Conservation (phyloP, 1,139 yeast species). For the Candida tunisiensis region DNA sequence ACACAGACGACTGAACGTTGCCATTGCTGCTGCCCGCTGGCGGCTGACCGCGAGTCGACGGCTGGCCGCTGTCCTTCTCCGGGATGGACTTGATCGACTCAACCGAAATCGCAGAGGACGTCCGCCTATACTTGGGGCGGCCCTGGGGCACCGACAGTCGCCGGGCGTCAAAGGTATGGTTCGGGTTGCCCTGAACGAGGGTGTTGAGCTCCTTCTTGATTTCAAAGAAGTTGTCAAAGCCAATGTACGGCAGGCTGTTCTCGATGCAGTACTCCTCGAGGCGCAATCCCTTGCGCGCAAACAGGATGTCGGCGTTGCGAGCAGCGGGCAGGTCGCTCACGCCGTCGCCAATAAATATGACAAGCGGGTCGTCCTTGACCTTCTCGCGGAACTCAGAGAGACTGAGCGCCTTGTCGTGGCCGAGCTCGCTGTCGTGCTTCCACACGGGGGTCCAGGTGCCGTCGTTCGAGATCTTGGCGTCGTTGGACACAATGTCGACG, state of each 20-base stretch:
- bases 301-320: constrained; percentile 25
- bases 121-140: too few species aligned
- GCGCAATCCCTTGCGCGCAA: constrained; percentile 25
- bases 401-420: constrained; percentile 50
- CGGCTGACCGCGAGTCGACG: too few species aligned
- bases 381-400: constrained; percentile 29
- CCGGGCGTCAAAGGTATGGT: constrained; percentile 15
- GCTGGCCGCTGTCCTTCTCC: too few species aligned
- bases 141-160: too few species aligned
- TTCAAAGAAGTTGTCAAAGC: constrained; percentile 25
- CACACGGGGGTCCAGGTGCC: constrained; percentile 41
- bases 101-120: too few species aligned
- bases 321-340: constrained; percentile 30
- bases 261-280: constrained; percentile 25
- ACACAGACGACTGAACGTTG: too few species aligned
- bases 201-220: constrained; percentile 19
- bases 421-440: constrained; percentile 43
- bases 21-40: too few species aligned
- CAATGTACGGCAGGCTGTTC: constrained; percentile 24
- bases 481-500: constrained; percentile 45
- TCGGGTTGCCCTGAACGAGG: constrained; percentile 15
- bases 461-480: constrained; percentile 28
- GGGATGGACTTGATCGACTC: too few species aligned
- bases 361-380: constrained; percentile 15
- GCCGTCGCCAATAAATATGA: constrained; percentile 28